A percentile compares a stretch with the other conserved stretches of the same genome.
phyloP scores from a whole-genome alignment of 1,284 basidiomycete genomes.

The Schizophyllum commune region DNA sequence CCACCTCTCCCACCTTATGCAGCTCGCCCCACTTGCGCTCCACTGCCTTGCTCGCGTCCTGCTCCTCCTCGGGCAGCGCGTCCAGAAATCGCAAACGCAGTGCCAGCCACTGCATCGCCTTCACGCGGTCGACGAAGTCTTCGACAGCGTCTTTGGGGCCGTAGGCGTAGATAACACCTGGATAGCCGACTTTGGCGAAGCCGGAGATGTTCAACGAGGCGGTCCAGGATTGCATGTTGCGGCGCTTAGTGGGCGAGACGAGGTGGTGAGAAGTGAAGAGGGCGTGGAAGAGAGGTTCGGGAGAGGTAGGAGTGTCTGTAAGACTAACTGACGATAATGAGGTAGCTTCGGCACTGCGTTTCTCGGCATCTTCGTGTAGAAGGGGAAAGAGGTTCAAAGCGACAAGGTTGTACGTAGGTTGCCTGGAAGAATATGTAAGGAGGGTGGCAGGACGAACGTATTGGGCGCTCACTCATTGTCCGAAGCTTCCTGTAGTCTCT shows the following conservation, averaged over 20 bases:
- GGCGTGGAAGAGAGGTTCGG: constrained; percentile 37
- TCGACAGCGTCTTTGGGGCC: constrained; percentile 45
- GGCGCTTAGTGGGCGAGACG: constrained; percentile 60
- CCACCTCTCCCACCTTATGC: constrained; percentile 48
- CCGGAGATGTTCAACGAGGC: constrained; percentile 46
- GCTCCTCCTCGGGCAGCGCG: constrained; percentile 1
- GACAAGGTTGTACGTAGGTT: constrained; percentile 52
- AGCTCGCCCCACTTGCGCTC: constrained; percentile 33
- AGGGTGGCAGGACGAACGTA: not conserved
- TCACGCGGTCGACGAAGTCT: constrained; percentile 59
- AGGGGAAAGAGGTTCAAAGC: constrained; percentile 51
- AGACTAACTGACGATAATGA: not conserved
- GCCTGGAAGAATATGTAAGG: constrained; percentile 29
- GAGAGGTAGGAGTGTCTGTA: not conserved
- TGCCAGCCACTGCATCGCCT: constrained; percentile 74
- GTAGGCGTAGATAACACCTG: constrained; percentile 44
- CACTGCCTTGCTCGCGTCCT: not conserved
- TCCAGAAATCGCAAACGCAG: constrained; percentile 57
- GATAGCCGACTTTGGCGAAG: constrained; percentile 68
- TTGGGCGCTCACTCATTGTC: constrained; percentile 37
- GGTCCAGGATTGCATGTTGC: constrained; percentile 53
- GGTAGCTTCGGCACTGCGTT: constrained; percentile 3
- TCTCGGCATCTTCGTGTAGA: constrained; percentile 31
- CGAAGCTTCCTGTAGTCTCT: constrained; percentile 32
- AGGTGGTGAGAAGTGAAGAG: constrained; percentile 72